Base-by-base conservation (phyloP, 495 filamentous ascomycete species). In the Tuber magnatum region DNA sequence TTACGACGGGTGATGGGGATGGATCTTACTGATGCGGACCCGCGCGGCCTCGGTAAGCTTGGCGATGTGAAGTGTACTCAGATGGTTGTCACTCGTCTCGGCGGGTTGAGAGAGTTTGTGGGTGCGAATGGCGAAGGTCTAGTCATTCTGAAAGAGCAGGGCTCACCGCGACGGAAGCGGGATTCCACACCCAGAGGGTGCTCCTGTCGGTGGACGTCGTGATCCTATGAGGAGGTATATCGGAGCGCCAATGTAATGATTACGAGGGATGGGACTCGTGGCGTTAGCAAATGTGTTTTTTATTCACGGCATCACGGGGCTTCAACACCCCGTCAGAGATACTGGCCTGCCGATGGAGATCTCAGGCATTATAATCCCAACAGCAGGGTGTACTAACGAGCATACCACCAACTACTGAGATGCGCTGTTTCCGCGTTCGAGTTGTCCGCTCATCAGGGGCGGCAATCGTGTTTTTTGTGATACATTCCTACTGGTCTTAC, bases 1-100 rank as follows among this genome's bases (percentile, higher is more conserved):
- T 71, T 82, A 32, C 72, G 77, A 3, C 39, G 70, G 56, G 35
- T 82, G 2, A 51, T 77, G 18, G 80, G 80, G 14, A 82, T 82
- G 35, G 80, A 82, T 35, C 28, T 76, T 46, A 82, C 80, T 14
- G 80, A 82, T n/a, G 71, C 71, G 4, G 80, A 82, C 48, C 76
- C 76, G 16, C 39, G 68, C 9, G 74, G 72, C 0, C 7, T 35
- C 1, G 69, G 73, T 10, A 44, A 65, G 6, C 72, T 69, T 7
- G 80, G 80, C 1, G 61, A 44, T 8, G 71, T 81, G 8, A 65
- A 22, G 39, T 81, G 80, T 32, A 81, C 69, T 22, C 74, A 76
- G 70, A 76, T 74, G 56, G 39, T 76, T 8, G 80, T 76, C 16
- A 73, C 56, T 32, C 39, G 22, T 7, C 38, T 24, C 14, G 77